phyloP scores from a whole-genome alignment of 352 stramenopile genomes.

The Pythium insidiosum region DNA sequence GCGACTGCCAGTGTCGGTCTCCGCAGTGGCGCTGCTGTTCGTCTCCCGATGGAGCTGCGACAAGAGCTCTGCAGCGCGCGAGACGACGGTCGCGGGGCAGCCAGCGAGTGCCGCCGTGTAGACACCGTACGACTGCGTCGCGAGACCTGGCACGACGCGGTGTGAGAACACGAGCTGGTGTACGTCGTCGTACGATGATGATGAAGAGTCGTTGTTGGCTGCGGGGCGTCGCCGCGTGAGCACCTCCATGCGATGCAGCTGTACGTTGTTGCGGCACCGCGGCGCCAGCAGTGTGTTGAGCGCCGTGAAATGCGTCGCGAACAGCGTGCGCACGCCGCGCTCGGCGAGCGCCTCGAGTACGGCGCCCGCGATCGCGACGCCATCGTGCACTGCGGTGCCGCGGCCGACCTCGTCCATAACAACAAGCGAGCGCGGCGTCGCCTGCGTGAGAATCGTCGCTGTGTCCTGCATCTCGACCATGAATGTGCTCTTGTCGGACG shows the following conservation, averaged over 20 bases:
- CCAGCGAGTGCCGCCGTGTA: slow-evolving; percentile 70
- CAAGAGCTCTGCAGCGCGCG: slow-evolving; percentile 43
- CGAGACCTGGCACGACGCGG: slow-evolving; percentile 58
- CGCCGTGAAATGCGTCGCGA: slow-evolving; percentile 82
- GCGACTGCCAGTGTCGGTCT: no score
- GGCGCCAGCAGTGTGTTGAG: slow-evolving; percentile 31
- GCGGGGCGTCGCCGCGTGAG: slow-evolving; percentile 21
- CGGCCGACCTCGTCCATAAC: slow-evolving; percentile 85
- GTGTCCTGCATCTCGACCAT: slow-evolving; percentile 88
- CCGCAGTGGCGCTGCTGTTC: no score
- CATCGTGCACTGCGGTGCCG: slow-evolving; percentile 72
- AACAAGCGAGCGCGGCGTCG: slow-evolving; percentile 72
- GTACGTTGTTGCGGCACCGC: slow-evolving; percentile 25
- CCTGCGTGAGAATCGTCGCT: slow-evolving; percentile 59
- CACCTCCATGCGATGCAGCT: slow-evolving; percentile 66
- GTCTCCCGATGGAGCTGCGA: no score
- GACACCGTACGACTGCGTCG: slow-evolving; percentile 68
- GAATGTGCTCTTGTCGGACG: slow-evolving; percentile 77
- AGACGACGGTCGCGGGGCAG: slow-evolving; percentile 35
- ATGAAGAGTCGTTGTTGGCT: no score
- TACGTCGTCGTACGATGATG: no score
- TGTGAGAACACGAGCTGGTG: slow-evolving; percentile 76
- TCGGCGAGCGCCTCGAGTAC: slow-evolving; percentile 63
- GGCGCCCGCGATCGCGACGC: slow-evolving; percentile 67
- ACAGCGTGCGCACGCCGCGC: slow-evolving; percentile 54